phyloP scores from a whole-genome alignment of 768 basidiomycete species.

The Xerocomellus dryophilus region DNA sequence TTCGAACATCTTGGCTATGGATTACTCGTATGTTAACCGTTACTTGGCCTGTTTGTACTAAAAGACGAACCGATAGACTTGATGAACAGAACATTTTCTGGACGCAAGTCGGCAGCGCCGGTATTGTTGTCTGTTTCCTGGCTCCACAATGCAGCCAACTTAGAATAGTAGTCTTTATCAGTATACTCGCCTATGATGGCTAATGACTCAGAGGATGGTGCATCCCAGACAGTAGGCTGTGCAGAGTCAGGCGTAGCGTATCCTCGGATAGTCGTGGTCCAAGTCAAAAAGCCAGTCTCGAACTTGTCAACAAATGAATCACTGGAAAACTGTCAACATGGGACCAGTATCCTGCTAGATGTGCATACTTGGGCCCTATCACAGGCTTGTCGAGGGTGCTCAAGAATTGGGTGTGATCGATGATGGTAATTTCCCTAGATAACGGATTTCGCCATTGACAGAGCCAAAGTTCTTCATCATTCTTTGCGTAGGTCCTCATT shows the following conservation, averaged over 20 bases:
- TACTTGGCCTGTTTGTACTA: constrained; percentile 37
- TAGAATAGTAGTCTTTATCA: constrained; percentile 54
- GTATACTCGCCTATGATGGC: constrained; percentile 49
- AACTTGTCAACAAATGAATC: constrained; percentile 69
- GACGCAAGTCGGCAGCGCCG: constrained; percentile 53
- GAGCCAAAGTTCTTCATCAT: constrained; percentile 65
- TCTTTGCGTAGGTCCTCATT: constrained; percentile 67
- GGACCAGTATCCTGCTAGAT: background rate
- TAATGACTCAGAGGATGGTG: constrained; percentile 47
- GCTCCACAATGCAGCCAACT: constrained; percentile 64
- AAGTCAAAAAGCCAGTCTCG: constrained; percentile 73
- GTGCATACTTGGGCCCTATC: constrained; percentile 35
- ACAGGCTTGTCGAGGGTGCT: constrained; percentile 43
- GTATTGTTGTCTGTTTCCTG: constrained; percentile 72
- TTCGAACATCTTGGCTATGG: constrained; percentile 65
- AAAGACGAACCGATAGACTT: constrained; percentile 45
- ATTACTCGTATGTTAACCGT: constrained; percentile 26
- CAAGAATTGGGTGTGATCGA: constrained; percentile 50
- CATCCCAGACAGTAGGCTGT: constrained; percentile 51
- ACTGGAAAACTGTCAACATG: constrained; percentile 24
- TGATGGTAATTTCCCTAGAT: constrained; percentile 42
- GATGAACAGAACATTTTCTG: constrained; percentile 47
- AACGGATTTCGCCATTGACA: constrained; percentile 70
- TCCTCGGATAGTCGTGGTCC: constrained; percentile 62
- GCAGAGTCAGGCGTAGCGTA: constrained; percentile 41